Conservation (phyloP, 2,329 filamentous ascomycete genomes). For the Calonectria crousiana region DNA sequence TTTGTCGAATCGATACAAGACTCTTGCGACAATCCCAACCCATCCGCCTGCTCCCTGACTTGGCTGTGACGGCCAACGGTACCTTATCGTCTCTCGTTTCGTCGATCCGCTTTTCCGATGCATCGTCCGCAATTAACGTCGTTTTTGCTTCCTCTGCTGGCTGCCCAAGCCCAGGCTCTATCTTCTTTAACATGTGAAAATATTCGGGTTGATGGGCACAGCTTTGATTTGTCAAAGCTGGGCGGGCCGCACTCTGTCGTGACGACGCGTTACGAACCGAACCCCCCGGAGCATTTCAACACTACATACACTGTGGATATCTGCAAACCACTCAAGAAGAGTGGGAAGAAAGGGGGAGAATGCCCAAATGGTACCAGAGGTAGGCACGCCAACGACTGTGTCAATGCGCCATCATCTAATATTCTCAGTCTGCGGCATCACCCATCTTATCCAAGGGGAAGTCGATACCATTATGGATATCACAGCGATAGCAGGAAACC, state of each 20-base stretch:
- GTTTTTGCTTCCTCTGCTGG: conserved; percentile 52
- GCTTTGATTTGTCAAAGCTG: conserved; percentile 74
- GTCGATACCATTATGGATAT: conserved; percentile 65
- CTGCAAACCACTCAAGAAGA: conserved; percentile 75
- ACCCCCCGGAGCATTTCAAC: conserved; percentile 67
- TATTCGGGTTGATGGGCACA: conserved; percentile 68
- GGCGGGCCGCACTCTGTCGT: conserved; percentile 78
- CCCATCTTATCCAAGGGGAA: conserved; percentile 65
- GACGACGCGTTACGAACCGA: conserved; percentile 65
- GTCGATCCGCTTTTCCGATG: conserved; percentile 48
- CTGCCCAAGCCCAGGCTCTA: conserved; percentile 53
- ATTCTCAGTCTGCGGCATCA: conserved; percentile 78
- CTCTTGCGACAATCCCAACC: conserved; percentile 12
- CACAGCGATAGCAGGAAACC: conserved; percentile 81
- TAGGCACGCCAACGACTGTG: conserved; percentile 50
- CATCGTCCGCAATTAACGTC: conserved; percentile 53
- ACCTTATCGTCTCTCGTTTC: conserved; percentile 20
- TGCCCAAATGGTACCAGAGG: conserved; percentile 79
- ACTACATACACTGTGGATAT: conserved; percentile 87
- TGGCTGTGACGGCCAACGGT: conserved; percentile 15
- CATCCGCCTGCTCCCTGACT: conserved; percentile 19
- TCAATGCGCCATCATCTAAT: conserved; percentile 20
- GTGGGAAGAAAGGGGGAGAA: conserved; percentile 66
- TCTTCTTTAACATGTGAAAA: conserved; percentile 73
- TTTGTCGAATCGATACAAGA: conserved; percentile 3